phyloP scores from a whole-genome alignment of 2,329 filamentous ascomycete genomes.

The Knufia fluminis region DNA sequence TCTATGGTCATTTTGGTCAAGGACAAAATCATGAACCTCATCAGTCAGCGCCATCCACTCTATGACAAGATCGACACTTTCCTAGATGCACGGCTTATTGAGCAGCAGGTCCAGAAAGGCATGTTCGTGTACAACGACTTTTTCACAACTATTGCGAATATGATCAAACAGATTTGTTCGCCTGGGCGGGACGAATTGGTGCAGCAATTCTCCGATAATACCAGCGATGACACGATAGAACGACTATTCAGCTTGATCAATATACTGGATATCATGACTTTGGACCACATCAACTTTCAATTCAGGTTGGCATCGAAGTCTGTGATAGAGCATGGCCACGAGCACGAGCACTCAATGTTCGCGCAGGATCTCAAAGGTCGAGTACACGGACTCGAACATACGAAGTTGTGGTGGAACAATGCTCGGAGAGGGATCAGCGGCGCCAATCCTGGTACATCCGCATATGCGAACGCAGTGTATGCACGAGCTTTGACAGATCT shows the following conservation, averaged over 20 bases:
- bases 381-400: constrained; percentile 43
- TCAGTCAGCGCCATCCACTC: constrained; percentile 53
- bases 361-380: constrained; percentile 45
- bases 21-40: constrained; percentile 49
- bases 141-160: constrained; percentile 53
- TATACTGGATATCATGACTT: constrained; percentile 52
- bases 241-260: constrained; percentile 55
- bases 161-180: constrained; percentile 56
- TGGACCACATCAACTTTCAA: constrained; percentile 59
- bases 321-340: constrained; percentile 51
- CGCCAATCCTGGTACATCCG: constrained; percentile 7
- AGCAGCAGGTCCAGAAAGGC: constrained; percentile 48
- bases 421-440: constrained; percentile 11
- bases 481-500: constrained; percentile 52
- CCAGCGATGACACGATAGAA: constrained; percentile 47
- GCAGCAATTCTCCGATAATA: constrained; percentile 44
- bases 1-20: constrained; percentile 59
- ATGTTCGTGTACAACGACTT: constrained; percentile 54
- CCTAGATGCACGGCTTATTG: constrained; percentile 50
- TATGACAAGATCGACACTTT: constrained; percentile 52
- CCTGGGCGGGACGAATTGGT: constrained; percentile 54
- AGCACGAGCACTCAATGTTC: constrained; percentile 54
- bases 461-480: constrained; percentile 37
- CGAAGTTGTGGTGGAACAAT: constrained; percentile 33
- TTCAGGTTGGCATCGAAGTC: constrained; percentile 51